Evolutionary conservation across 129 eudicot genomes (phyloP).

Genomic region (Ambrosia trifida): DNA sequence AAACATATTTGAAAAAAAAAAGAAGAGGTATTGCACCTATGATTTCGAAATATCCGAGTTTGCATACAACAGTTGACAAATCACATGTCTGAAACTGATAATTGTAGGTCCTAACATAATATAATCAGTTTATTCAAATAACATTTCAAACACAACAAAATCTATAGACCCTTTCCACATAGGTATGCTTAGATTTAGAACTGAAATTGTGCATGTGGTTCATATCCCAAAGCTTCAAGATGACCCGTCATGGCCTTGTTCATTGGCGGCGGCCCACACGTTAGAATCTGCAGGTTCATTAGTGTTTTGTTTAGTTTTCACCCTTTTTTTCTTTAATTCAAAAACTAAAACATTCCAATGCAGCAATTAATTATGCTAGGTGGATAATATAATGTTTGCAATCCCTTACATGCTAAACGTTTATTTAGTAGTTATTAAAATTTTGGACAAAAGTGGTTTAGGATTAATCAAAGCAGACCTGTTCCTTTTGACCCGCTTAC

Average conservation of each 20-base stretch:
- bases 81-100: background rate
- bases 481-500: background rate
- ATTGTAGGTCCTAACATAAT: no score
- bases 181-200: slow-evolving; percentile 38
- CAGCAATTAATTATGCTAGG: background rate
- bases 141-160: background rate
- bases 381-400: background rate
- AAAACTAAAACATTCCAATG: no score
- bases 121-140: background rate
- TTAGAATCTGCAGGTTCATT: slow-evolving; percentile 60
- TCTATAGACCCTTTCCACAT: background rate
- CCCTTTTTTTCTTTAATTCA: background rate
- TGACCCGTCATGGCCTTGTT: slow-evolving; percentile 99
- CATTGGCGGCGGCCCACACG: slow-evolving; percentile 99
- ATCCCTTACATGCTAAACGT: background rate
- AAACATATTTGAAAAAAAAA: background rate
- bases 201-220: slow-evolving; percentile 81
- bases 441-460: background rate
- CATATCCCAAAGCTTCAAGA: slow-evolving; percentile 81
- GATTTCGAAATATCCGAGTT: background rate
- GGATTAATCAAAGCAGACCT: background rate
- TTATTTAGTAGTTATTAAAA: background rate
- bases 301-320: background rate
- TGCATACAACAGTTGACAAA: background rate
- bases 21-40: background rate